These are phyloP conservation scores for Colletotrichum trifolii DNA, from an alignment of 2,329 filamentous ascomycete genomes.

Conservation along the genomic window DNA sequence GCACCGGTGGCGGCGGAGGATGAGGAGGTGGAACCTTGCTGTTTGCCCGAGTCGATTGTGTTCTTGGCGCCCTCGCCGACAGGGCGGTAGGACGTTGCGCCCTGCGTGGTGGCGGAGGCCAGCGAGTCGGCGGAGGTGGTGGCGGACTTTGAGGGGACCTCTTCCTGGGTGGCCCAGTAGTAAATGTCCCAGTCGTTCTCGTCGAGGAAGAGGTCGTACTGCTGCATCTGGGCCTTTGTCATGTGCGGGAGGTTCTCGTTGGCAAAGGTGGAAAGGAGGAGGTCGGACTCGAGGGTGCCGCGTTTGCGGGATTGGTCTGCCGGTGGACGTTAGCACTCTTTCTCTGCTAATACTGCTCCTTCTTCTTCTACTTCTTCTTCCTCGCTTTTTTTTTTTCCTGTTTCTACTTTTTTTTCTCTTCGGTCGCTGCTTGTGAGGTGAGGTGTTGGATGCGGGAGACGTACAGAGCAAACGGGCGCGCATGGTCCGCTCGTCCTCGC, in stretches of 20 bases:
- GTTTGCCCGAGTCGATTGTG: slow-evolving; percentile 40
- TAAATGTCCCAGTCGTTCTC: slow-evolving; percentile 99
- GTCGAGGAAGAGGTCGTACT: slow-evolving; percentile 94
- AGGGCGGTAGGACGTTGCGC: slow-evolving; percentile 22
- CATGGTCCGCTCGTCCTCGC: slow-evolving; percentile 88
- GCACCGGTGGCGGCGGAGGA: slow-evolving; percentile 35
- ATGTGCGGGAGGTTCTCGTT: slow-evolving; percentile 80
- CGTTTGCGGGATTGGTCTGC: slow-evolving; percentile 96
- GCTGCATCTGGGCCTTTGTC: slow-evolving; percentile 76
- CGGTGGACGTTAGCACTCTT: no score
- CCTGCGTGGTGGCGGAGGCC: slow-evolving; percentile 40
- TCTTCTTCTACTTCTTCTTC: no score
- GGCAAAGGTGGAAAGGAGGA: slow-evolving; percentile 96
- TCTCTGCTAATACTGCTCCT: no score
- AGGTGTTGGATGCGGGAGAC: slow-evolving; percentile 41
- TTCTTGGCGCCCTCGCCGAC: slow-evolving; percentile 23
- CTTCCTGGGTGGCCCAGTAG: slow-evolving; percentile 97
- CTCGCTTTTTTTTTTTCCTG: no score
- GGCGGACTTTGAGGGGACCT: slow-evolving; percentile 60
- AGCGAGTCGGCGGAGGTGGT: slow-evolving; percentile 33
- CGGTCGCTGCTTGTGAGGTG: no score
- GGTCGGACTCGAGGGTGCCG: slow-evolving; percentile 94
- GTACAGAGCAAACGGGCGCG: slow-evolving; percentile 81
- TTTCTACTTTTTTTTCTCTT: no score
- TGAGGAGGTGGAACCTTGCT: no score